Base-by-base conservation (phyloP, 257 asterid species). In the Haberlea rhodopensis region DNA sequence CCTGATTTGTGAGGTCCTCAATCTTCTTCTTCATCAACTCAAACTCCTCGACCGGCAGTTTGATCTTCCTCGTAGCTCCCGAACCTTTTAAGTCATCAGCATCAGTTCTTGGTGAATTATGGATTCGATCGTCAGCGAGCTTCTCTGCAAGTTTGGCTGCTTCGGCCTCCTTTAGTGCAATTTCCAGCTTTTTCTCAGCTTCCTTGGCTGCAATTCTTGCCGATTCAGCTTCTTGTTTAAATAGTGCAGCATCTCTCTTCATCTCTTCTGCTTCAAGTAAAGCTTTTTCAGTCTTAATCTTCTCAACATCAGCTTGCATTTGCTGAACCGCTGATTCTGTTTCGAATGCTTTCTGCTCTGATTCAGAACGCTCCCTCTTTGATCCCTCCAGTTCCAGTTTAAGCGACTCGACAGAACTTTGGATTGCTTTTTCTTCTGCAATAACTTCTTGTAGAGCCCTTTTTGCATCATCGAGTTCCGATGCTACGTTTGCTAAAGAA, bases 111-210 rank as follows among this genome's bases (percentile, higher is more conserved):
- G 71, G 53, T 48, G 81, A 65, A 59, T 57, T 60, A 25, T 75
- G 77, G 54, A 85, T 76, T 46, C 53, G 70, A 26, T 78, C 89
- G 13, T 70, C 79, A 1, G 89, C 80, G 0, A 69, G 78, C 66
- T 62, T 80, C 77, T 76, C 84, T 26, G 86, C 89, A n/a, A 71
- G 85, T 63, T 78, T 82, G 6, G 86, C 90, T 64, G 68, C 78
- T 70, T 78, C 86, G 0, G 78, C 82, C 61, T 87, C 95, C 46
- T 63, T 67, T 9, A 75, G 22, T 9, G 79, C 84, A 29, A 67
- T 43, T 67, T 71, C 69, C 68, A 90, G 82, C 71, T 69, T 82
- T 58, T 79, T 78, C 59, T 88, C 88, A 4, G 79, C 81, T 72
- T 81, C 80, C 64, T 79, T 68, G 6, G 81, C 63, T 34, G 71